Evolutionary conservation across 1,284 basidiomycete genomes (phyloP).

Genomic region (Coniferiporia sulphurascens): DNA sequence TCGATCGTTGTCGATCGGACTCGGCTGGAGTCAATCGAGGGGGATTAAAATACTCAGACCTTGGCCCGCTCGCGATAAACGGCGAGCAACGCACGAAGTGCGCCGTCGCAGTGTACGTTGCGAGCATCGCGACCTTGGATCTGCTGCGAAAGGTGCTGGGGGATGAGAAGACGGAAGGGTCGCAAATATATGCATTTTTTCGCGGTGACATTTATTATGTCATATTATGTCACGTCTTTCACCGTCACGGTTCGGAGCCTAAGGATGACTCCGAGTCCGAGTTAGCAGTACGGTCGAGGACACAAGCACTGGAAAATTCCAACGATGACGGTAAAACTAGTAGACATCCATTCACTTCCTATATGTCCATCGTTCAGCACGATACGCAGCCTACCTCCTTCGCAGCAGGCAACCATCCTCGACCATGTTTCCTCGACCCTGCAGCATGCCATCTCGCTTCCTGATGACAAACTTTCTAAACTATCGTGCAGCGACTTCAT

Average conservation of each 20-base stretch:
- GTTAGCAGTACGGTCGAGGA: too few species aligned
- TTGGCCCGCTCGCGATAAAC: conserved; percentile 50
- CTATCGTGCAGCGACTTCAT: conserved; percentile 46
- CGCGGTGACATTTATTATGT: too few species aligned
- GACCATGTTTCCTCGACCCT: conserved; percentile 45
- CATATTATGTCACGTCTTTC: too few species aligned
- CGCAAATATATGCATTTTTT: too few species aligned
- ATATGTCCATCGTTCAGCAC: conserved; percentile 49
- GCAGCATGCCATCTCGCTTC: conserved; percentile 40
- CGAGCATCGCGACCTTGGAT: conserved; percentile 50
- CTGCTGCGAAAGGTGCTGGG: conserved; percentile 30
- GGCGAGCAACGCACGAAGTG: conserved; percentile 19
- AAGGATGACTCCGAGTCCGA: too few species aligned
- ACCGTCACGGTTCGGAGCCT: too few species aligned
- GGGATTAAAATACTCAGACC: conserved; percentile 54
- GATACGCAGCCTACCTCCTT: conserved; percentile 46
- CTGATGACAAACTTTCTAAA: conserved; percentile 41
- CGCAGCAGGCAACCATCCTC: conserved; percentile 45
- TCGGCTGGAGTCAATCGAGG: conserved; percentile 47
- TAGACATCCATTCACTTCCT: conserved; percentile 29
- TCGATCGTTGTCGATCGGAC: conserved; percentile 41
- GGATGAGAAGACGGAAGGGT: background rate
- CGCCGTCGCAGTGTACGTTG: conserved; percentile 34
- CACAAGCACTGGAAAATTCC: too few species aligned
- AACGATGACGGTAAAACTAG: conserved; percentile 7